These are phyloP conservation scores for Auricularia auricula-judae DNA, from an alignment of 768 basidiomycete genomes.

Conservation along the genomic window DNA sequence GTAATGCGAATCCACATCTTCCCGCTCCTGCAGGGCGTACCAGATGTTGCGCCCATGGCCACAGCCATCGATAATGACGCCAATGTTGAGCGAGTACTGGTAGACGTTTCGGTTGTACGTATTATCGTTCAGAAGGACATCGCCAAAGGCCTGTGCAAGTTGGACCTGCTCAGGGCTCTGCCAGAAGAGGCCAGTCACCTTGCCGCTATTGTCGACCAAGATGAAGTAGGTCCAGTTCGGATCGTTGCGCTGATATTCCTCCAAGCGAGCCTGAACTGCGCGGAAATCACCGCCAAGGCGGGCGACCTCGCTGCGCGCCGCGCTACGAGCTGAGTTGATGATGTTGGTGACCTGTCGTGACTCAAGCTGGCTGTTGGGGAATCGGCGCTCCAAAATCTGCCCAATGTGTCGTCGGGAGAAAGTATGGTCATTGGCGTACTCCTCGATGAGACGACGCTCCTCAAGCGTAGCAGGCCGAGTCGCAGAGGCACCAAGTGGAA, in stretches of 20 bases:
- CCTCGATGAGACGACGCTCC: conserved; percentile 9
- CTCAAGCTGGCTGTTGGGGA: conserved; percentile 15
- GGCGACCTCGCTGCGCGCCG: conserved; percentile 12
- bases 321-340: conserved; percentile 11
- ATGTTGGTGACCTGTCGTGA: conserved; percentile 22
- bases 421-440: conserved; percentile 5
- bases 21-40: neutral
- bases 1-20: neutral
- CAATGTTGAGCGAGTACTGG: conserved; percentile 18
- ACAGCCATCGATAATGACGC: conserved; percentile 20
- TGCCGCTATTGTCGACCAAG: conserved; percentile 10
- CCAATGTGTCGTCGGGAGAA: conserved; percentile 1
- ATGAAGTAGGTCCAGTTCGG: conserved; percentile 17
- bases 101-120: conserved; percentile 20
- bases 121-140: conserved; percentile 24
- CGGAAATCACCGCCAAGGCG: conserved; percentile 19
- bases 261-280: conserved; percentile 16
- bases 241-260: conserved; percentile 7
- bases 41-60: conserved; percentile 2
- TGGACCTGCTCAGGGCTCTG: conserved; percentile 20
- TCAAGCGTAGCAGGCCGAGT: conserved; percentile 12
- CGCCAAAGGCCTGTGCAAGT: conserved; percentile 14
- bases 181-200: conserved; percentile 20
- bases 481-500: conserved; percentile 12
- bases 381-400: conserved; percentile 6